These are phyloP conservation scores for Arabidopsis thaliana DNA, from an alignment of 345 rosid species.

Conservation along the genomic window TAIR10.1 NC_003071.7:18611001-18611500, in stretches of 20 bases:
- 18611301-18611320: constrained; percentile 19
- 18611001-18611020: constrained; percentile 4
- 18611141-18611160: constrained; percentile 19
- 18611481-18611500: constrained; percentile 25
- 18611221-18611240: constrained; percentile 66
- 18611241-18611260: constrained; percentile 85
- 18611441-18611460: constrained; percentile 8
- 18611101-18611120: neutral
- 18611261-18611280: neutral
- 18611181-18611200: constrained; percentile 78
- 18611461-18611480: neutral
- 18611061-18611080: constrained; percentile 84
- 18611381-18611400: constrained; percentile 81
- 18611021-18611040: constrained; percentile 60
- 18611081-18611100: constrained; percentile 3
- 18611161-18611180: neutral
- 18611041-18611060: constrained; percentile 74
- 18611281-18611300: neutral
- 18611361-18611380: constrained; percentile 82
- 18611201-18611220: constrained; percentile 77
- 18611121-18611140: constrained; percentile 30
- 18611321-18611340: constrained; percentile 54
- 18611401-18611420: constrained; percentile 77
- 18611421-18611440: neutral
- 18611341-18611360: constrained; percentile 94